These are phyloP conservation scores for Cicer chorassanicum DNA, from an alignment of 306 rosid genomes.

Conservation along the genomic window DNA sequence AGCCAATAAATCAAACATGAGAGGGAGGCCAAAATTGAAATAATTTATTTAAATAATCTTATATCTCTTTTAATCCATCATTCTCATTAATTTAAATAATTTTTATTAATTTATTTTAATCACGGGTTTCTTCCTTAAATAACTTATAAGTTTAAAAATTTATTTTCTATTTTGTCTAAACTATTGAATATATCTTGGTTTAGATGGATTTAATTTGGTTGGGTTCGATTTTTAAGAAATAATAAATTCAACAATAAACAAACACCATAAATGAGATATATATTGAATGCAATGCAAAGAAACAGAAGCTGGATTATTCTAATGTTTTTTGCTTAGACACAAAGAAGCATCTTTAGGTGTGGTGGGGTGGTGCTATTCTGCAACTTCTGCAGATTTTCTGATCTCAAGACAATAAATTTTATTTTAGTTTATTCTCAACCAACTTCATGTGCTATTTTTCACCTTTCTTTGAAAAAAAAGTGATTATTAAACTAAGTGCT, in stretches of 20 bases:
- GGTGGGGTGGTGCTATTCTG: slow-evolving; percentile 46
- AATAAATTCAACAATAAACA: slow-evolving; percentile 41
- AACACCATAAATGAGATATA: slow-evolving; percentile 32
- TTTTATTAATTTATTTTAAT: too few species aligned
- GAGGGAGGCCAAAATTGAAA: too few species aligned
- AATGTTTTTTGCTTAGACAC: slow-evolving; percentile 46
- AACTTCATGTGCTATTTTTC: slow-evolving; percentile 15
- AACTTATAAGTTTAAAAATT: too few species aligned
- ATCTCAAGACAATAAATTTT: slow-evolving; percentile 57
- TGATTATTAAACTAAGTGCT: not conserved
- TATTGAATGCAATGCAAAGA: slow-evolving; percentile 42
- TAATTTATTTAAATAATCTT: too few species aligned
- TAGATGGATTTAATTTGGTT: too few species aligned
- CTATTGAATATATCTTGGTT: too few species aligned
- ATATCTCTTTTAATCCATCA: too few species aligned
- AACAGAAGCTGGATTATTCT: slow-evolving; percentile 52
- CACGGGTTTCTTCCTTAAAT: too few species aligned
- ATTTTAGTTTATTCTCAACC: slow-evolving; percentile 42
- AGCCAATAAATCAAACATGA: not conserved
- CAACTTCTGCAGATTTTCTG: slow-evolving; percentile 52
- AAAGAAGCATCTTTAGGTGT: slow-evolving; percentile 58
- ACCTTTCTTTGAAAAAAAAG: slow-evolving; percentile 28
- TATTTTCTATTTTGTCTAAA: too few species aligned
- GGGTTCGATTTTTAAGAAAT: not conserved
- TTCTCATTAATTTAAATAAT: too few species aligned